Base-by-base conservation (phyloP, 768 basidiomycete genomes). In the Termitomyces sp. region DNA sequence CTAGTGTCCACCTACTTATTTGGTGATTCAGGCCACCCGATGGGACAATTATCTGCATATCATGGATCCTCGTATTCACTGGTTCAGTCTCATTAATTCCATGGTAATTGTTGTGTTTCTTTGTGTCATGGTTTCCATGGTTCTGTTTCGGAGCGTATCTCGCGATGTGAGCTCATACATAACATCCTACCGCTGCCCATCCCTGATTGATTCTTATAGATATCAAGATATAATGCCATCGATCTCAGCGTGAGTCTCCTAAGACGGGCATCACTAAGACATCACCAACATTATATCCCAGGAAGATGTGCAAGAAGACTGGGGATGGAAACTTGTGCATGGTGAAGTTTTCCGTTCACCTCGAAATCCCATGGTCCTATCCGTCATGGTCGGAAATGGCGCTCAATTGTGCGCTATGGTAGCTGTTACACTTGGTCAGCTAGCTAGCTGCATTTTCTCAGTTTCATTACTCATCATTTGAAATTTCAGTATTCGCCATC, bases 11-110 rank as follows among this genome's bases (percentile, higher is more conserved):
- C 24, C 20, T 18, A 32, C 30, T 51, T 22, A 49, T 47, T 39
- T 8, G 42, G n/a, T 56, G 47, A 39, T 55, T 16, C 73, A 93
- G 93, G 95, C 94, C 5, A 92, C 95, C 4, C 81, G 96, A 51
- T 98, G 96, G 95, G 96, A 98, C 69, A 89, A 89, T 65, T 98
- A 98, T 69, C 83, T 98, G 20, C 93, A 94, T 65, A 89, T 96
- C 53, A 91, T 94, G 64, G 93, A 95, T 66, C 93, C 93, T 45
- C 85, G 87, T 51, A 97, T 98, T 57, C 96, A 98, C 72, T 96
- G 95, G 92, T 95, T 98, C 76, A 93, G 90, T 65, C 79, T 98
- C 51, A 81, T 96, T 67, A 98, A 98, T 72, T 95, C 95, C 2
- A 73, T 96, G 24, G 85, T 97, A 61, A 93, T 98, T 58, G 93